Conservation (phyloP, 345 rosid species). For the Acer yangbiense region DNA sequence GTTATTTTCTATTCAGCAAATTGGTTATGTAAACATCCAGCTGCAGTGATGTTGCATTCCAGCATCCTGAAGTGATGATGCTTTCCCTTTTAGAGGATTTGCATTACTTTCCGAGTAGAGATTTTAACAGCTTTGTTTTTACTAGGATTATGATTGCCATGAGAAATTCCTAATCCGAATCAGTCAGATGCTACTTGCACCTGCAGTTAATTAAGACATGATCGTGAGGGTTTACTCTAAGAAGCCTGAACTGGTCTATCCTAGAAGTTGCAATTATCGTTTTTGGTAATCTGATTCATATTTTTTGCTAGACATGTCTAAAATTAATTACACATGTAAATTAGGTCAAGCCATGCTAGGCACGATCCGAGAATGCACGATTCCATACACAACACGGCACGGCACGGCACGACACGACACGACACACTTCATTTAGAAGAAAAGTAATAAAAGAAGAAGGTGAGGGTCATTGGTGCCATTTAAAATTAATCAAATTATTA, state of each 20-base stretch:
- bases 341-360: too few species aligned
- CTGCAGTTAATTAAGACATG: slow-evolving; percentile 43
- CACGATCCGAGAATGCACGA: too few species aligned
- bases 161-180: slow-evolving; percentile 33
- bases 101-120: background rate
- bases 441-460: too few species aligned
- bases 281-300: too few species aligned
- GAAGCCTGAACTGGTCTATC: slow-evolving; percentile 52
- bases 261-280: background rate
- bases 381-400: too few species aligned
- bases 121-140: slow-evolving; percentile 21
- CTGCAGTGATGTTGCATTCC: background rate
- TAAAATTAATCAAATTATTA: too few species aligned
- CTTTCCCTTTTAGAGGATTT: background rate
- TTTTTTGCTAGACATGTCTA: too few species aligned
- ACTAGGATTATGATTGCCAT: slow-evolving; percentile 44
- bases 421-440: too few species aligned
- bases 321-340: too few species aligned
- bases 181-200: slow-evolving; percentile 46
- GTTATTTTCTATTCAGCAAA: background rate
- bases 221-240: slow-evolving; percentile 59
- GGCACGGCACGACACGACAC: too few species aligned
- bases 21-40: background rate
- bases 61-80: too few species aligned
- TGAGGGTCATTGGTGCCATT: too few species aligned